Conservation (phyloP, 2,329 filamentous ascomycete species). For the Talaromyces piceae region DNA sequence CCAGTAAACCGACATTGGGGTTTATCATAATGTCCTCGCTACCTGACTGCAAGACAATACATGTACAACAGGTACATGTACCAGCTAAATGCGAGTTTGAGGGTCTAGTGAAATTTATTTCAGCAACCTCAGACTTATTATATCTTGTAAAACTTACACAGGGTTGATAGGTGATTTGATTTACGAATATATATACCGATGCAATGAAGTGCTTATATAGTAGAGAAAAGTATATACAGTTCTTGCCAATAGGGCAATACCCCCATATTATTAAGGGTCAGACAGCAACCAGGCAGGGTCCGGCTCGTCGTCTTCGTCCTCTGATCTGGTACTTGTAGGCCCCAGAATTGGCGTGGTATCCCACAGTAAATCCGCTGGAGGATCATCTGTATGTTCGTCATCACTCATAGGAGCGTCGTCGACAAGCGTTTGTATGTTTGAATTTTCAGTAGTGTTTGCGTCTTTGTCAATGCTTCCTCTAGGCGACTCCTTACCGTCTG, state of each 20-base stretch:
- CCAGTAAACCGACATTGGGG: too few species aligned
- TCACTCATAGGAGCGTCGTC: conserved; percentile 7
- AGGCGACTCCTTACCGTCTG: background rate
- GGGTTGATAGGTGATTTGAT: too few species aligned
- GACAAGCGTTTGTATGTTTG: background rate
- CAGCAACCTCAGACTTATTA: too few species aligned
- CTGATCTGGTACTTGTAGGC: conserved; percentile 20
- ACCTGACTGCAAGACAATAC: too few species aligned
- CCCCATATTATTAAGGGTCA: conserved; percentile 14
- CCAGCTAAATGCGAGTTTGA: too few species aligned
- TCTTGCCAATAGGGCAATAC: too few species aligned
- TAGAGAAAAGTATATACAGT: background rate
- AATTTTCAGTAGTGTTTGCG: background rate
- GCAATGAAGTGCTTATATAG: background rate
- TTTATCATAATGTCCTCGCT: too few species aligned
- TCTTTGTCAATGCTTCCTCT: background rate
- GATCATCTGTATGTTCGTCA: conserved; percentile 25
- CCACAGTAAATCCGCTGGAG: conserved; percentile 29
- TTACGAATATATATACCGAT: too few species aligned
- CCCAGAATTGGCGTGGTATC: conserved; percentile 19
- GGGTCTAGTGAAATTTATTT: too few species aligned
- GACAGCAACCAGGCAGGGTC: conserved; percentile 38
- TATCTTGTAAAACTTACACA: too few species aligned
- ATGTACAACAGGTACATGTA: too few species aligned
- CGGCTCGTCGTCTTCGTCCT: conserved; percentile 37